Base-by-base conservation (phyloP, 345 rosid genomes). In the Gossypium australe region DNA sequence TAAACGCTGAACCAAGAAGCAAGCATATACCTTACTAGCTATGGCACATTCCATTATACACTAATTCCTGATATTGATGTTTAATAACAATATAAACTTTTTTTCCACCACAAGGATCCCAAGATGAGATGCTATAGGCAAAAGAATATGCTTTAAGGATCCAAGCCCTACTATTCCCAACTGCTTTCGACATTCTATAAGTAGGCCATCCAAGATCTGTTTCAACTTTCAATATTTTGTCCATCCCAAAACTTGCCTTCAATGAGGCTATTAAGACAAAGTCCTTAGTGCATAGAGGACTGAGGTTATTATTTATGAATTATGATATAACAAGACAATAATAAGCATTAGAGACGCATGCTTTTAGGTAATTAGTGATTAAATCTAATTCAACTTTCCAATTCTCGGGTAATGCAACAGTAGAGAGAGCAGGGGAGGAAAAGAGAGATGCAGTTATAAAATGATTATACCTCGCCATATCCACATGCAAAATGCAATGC, bases 401-500 rank as follows among this genome's bases (percentile, higher is more conserved):
- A 27, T 69, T 52, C 25, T 13, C 1, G 1, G 20, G 20, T 67
- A 14, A 67, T 67, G n/a, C 71, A 67, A 13, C 49, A 41, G 20
- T 14, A 7, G 18, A 67, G 11, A 67, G 71, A 44, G 53, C 1
- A 41, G 53, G 13, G 49, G 18, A 25, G 43, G 29, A 20, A 4
- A n/a, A 8, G 27, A 10, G 45, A 11, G 17, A 67, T 41, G 17
- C 18, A 48, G 41, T 64, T 49, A 41, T 52, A 44, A 55, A 9
- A 61, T 17, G 66, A 76, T 70, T 77, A 71, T 88, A 95, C 99
- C 98, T 95, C 99, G 44, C 98, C 99, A 58, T 93, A 95, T 81
- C 99, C 99, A 75, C 99, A 95, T 47, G 99, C 92, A 86, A 95
- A 95, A 85, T 95, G 99, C 80, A 95, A 83, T 58, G 99, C 99